Conservation (phyloP, 2,329 filamentous ascomycete genomes). For the Microascus cirrosus region DNA sequence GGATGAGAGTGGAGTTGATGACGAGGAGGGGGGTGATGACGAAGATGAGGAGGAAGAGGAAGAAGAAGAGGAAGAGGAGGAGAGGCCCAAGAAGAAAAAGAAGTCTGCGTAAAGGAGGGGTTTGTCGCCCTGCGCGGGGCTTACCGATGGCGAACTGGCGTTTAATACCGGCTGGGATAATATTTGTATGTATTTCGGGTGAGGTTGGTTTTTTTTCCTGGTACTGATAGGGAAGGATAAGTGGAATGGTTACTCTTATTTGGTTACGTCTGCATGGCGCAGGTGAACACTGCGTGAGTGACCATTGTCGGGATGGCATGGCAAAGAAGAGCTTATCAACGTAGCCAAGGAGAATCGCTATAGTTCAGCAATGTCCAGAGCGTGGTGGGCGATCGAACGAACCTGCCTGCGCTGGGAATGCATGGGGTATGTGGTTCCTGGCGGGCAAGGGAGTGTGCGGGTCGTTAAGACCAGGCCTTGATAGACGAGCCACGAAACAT, state of each 20-base stretch:
- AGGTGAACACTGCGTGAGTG: too few species aligned
- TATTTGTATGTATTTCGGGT: not conserved
- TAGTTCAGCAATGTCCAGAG: too few species aligned
- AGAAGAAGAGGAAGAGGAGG: constrained; percentile 28
- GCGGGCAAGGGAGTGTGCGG: too few species aligned
- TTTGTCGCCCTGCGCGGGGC: not conserved
- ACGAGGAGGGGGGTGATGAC: constrained; percentile 31
- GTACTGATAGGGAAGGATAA: not conserved
- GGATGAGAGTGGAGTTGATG: constrained; percentile 32
- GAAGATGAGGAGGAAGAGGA: constrained; percentile 24
- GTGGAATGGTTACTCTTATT: not conserved
- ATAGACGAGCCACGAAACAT: too few species aligned
- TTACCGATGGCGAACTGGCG: not conserved
- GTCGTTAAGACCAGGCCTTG: too few species aligned
- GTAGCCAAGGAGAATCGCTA: too few species aligned
- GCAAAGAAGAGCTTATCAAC: too few species aligned
- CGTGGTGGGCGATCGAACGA: too few species aligned
- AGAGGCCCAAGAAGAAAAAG: constrained; percentile 39
- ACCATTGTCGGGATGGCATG: too few species aligned
- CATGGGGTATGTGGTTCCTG: too few species aligned
- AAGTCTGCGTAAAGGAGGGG: not conserved
- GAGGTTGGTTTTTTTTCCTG: not conserved
- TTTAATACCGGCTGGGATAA: not conserved
- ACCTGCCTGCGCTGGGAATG: too few species aligned
- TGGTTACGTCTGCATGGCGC: too few species aligned